Evolutionary conservation across 2,329 filamentous ascomycete genomes (phyloP).

Genomic region (Biscogniauxia sp.): DNA sequence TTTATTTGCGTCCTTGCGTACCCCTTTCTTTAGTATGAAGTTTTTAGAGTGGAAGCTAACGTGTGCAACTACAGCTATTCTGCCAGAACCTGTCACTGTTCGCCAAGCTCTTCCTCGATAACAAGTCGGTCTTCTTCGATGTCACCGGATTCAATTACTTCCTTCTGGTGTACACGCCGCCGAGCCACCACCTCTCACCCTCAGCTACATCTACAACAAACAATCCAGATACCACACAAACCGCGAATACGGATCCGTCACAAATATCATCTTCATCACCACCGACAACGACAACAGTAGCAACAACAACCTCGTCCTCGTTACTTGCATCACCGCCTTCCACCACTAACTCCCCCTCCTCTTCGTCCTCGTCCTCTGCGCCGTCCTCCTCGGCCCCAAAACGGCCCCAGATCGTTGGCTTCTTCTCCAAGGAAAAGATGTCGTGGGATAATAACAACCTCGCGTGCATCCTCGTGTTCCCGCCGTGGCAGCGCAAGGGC

Average conservation of each 20-base stretch:
- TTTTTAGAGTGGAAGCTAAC: neutral
- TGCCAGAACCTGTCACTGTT: constrained; percentile 95
- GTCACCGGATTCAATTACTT: constrained; percentile 94
- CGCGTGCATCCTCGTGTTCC: constrained; percentile 93
- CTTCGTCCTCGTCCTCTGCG: neutral
- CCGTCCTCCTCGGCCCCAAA: constrained; percentile 16
- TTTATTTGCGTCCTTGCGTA: constrained; percentile 14
- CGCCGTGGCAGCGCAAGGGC: constrained; percentile 89
- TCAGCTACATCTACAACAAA: neutral
- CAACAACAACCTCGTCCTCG: constrained; percentile 6
- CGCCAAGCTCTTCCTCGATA: constrained; percentile 95
- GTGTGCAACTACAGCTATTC: constrained; percentile 58
- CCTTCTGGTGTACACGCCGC: constrained; percentile 73
- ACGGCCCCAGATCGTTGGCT: constrained; percentile 71
- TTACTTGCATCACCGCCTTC: too few relatives aligned
- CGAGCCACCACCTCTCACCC: constrained; percentile 6
- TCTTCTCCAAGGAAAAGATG: constrained; percentile 98
- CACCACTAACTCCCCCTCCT: neutral
- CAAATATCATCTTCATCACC: neutral
- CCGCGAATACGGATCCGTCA: neutral
- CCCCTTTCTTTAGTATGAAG: neutral
- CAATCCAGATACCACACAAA: neutral
- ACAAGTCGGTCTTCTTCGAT: constrained; percentile 98
- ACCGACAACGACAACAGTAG: neutral
- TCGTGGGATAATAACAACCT: constrained; percentile 99